Conservation (phyloP, 2,329 filamentous ascomycete genomes). For the Alternaria metachromatica region DNA sequence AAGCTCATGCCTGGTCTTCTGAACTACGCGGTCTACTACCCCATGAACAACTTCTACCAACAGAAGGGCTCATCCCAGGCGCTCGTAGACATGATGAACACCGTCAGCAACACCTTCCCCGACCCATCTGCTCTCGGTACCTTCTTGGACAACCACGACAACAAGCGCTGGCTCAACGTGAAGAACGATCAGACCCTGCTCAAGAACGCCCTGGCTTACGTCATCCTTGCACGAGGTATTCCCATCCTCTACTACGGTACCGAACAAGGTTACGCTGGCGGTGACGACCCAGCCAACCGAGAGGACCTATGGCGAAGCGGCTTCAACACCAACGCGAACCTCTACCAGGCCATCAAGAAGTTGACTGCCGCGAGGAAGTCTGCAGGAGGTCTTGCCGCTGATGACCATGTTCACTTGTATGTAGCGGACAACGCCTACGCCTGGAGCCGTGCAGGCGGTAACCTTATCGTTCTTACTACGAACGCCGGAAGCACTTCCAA, state of each 20-base stretch:
- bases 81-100: conserved; percentile 46
- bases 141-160: conserved; percentile 52
- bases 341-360: conserved; percentile 40
- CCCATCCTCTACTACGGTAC: conserved; percentile 51
- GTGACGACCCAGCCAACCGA: conserved; percentile 49
- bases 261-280: conserved; percentile 48
- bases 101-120: conserved; percentile 38
- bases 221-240: conserved; percentile 48
- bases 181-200: conserved; percentile 46
- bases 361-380: conserved; percentile 37
- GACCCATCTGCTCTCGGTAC: conserved; percentile 46
- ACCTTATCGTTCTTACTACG: conserved; percentile 56
- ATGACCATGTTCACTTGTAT: conserved; percentile 56
- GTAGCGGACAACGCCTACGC: conserved; percentile 54
- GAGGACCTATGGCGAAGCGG: conserved; percentile 50
- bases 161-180: conserved; percentile 45
- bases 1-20: conserved; percentile 64
- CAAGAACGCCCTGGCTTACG: conserved; percentile 50
- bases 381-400: conserved; percentile 52
- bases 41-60: conserved; percentile 47
- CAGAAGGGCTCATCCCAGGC: conserved; percentile 39
- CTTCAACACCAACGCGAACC: conserved; percentile 40
- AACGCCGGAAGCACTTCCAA: conserved; percentile 52
- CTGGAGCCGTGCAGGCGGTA: conserved; percentile 54
- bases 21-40: conserved; percentile 63